phyloP scores from a whole-genome alignment of 2,329 filamentous ascomycete genomes.

The Epichloe gansuensis region DNA sequence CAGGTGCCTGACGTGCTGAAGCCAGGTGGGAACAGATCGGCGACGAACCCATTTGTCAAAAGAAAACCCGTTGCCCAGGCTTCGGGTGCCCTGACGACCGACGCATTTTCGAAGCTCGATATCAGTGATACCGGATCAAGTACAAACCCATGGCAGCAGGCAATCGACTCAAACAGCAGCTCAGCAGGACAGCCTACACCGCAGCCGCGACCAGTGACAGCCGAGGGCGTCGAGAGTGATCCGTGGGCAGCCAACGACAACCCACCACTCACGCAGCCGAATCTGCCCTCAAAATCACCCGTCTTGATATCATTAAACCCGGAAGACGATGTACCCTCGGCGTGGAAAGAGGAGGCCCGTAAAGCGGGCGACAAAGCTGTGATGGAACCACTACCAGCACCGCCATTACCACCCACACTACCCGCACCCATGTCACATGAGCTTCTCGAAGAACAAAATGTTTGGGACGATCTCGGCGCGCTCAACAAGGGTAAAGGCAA shows the following conservation, averaged over 20 bases:
- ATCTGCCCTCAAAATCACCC: slow-evolving; percentile 16
- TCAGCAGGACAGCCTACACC: slow-evolving; percentile 5
- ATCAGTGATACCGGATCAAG: slow-evolving; percentile 27
- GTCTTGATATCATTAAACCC: slow-evolving; percentile 24
- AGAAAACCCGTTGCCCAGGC: slow-evolving; percentile 23
- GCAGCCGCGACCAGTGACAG: slow-evolving; percentile 8
- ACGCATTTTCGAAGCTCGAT: slow-evolving; percentile 28
- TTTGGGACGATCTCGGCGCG: slow-evolving; percentile 35
- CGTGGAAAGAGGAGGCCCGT: slow-evolving; percentile 26
- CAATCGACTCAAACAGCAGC: slow-evolving; percentile 12
- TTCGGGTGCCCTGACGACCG: slow-evolving; percentile 15
- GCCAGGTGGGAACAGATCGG: slow-evolving; percentile 21
- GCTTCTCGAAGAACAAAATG: slow-evolving; percentile 27
- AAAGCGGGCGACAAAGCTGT: slow-evolving; percentile 14
- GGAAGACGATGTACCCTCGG: slow-evolving; percentile 21
- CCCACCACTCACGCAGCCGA: slow-evolving; percentile 15
- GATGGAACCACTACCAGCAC: slow-evolving; percentile 11
- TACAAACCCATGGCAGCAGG: slow-evolving; percentile 23
- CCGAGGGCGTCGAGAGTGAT: slow-evolving; percentile 17
- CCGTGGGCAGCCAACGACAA: slow-evolving; percentile 15
- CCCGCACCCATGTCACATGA: slow-evolving; percentile 18
- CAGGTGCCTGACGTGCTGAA: slow-evolving; percentile 20
- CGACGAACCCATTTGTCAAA: slow-evolving; percentile 42
- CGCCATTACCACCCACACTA: neutral
- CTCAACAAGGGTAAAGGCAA: slow-evolving; percentile 30